Evolutionary conservation across 176 grass and related monocot species (phyloP).

Genomic region (Zea mays): Zm-B73-REFERENCE-NAM-5.0 NC_050103.1:27461001-27461500

Average conservation of each 20-base stretch:
- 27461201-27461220: background rate
- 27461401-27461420: too few relatives aligned
- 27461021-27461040: constrained; percentile 36
- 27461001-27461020: constrained; percentile 55
- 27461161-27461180: background rate
- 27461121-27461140: too few relatives aligned
- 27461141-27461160: background rate
- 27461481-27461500: too few relatives aligned
- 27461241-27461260: constrained; percentile 18
- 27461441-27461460: too few relatives aligned
- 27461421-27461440: too few relatives aligned
- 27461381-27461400: too few relatives aligned
- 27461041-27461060: background rate
- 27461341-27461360: too few relatives aligned
- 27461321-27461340: too few relatives aligned
- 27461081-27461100: constrained; percentile 11
- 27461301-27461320: background rate
- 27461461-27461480: too few relatives aligned
- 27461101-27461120: constrained; percentile 40
- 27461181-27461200: constrained; percentile 5
- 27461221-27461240: background rate
- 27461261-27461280: background rate
- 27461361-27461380: too few relatives aligned
- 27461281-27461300: background rate
- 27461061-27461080: constrained; percentile 25